Evolutionary conservation across 139 green algal genomes (phyloP).

Genomic region (Micractinium sp.): DNA sequence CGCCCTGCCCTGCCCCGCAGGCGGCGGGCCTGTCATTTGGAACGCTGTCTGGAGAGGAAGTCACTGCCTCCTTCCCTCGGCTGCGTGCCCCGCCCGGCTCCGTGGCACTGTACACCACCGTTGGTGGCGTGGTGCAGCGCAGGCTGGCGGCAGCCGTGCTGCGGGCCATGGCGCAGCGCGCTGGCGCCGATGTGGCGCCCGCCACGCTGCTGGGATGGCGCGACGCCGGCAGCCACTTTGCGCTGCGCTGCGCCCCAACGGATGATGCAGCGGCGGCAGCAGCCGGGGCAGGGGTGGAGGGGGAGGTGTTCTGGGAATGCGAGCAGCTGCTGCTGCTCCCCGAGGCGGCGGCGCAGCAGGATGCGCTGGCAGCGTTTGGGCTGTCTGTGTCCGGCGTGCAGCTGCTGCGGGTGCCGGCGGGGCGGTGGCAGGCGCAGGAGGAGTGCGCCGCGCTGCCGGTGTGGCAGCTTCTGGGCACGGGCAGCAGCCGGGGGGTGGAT

Average conservation of each 20-base stretch:
- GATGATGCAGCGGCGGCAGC: neutral
- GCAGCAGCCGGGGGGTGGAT: neutral
- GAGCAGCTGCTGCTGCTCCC: constrained; percentile 33
- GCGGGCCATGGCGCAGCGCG: constrained; percentile 9
- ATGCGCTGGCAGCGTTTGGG: constrained; percentile 5
- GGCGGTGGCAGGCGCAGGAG: constrained; percentile 5
- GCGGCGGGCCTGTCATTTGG: constrained; percentile 5
- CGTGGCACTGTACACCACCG: neutral
- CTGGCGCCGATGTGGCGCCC: neutral
- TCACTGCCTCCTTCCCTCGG: neutral
- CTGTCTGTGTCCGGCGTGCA: neutral
- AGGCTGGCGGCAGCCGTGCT: constrained; percentile 6
- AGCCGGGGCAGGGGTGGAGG: neutral
- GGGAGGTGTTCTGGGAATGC: neutral
- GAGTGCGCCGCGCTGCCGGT: constrained; percentile 11
- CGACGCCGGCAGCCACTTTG: constrained; percentile 25
- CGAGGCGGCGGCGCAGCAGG: constrained; percentile 1
- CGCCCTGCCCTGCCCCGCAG: neutral
- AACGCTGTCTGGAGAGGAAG: constrained; percentile 12
- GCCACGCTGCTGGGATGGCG: constrained; percentile 24
- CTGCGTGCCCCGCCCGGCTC: neutral
- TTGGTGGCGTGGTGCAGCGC: constrained; percentile 5
- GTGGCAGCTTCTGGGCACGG: constrained; percentile 28
- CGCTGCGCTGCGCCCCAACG: neutral
- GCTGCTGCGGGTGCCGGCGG: constrained; percentile 5